phyloP scores from a whole-genome alignment of 2,329 filamentous ascomycete genomes.

The Septoria petroselini region DNA sequence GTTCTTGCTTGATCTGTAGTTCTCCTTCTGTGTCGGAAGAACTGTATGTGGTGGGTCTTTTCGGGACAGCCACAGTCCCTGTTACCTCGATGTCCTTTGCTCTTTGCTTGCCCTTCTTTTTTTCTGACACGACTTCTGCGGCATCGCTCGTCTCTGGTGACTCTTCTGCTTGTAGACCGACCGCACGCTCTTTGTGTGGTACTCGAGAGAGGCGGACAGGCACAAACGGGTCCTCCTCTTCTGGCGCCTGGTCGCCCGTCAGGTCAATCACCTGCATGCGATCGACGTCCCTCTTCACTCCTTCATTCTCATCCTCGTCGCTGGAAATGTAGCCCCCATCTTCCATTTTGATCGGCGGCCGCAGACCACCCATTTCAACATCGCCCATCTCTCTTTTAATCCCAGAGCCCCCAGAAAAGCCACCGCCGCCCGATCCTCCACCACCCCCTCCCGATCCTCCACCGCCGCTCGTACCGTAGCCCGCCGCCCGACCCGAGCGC shows the following conservation, averaged over 20 bases:
- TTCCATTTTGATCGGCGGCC: conserved; percentile 29
- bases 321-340: conserved; percentile 47
- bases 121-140: conserved; percentile 22
- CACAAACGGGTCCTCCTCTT: conserved; percentile 39
- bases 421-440: conserved; percentile 25
- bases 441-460: conserved; percentile 13
- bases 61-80: conserved; percentile 43
- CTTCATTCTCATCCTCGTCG: conserved; percentile 50
- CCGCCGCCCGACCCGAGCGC: conserved; percentile 14
- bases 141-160: conserved; percentile 29
- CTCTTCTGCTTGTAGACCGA: conserved; percentile 46
- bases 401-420: conserved; percentile 29
- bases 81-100: conserved; percentile 45
- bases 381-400: conserved; percentile 37
- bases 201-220: conserved; percentile 57
- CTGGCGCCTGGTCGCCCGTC: conserved; percentile 44
- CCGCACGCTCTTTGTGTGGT: conserved; percentile 54
- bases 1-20: conserved; percentile 53
- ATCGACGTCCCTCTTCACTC: conserved; percentile 55
- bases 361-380: conserved; percentile 25
- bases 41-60: conserved; percentile 40
- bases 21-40: conserved; percentile 38
- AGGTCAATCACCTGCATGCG: conserved; percentile 56
- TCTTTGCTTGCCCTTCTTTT: conserved; percentile 40
- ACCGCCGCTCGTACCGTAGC: conserved; percentile 16